A percentile compares a stretch with the other conserved stretches of the same genome.
Conservation (phyloP, 495 filamentous ascomycete species). For the Penicillium psychrofluorescens region DNA sequence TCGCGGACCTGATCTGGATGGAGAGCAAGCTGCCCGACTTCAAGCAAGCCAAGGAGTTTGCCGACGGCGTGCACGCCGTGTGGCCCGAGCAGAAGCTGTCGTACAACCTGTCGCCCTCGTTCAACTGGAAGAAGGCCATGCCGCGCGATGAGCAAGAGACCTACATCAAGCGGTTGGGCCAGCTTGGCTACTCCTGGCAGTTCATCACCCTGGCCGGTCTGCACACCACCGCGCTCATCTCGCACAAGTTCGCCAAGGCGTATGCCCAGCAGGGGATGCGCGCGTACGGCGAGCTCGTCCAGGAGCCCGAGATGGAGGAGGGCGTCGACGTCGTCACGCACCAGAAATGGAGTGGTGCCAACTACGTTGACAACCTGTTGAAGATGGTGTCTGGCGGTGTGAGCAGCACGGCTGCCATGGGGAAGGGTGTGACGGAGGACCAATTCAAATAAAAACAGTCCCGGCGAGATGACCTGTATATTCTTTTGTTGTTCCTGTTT, state of each 20-base stretch:
- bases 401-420: conserved; percentile 89
- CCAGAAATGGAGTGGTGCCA: conserved; percentile 96
- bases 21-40: conserved; percentile 95
- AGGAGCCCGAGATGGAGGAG: conserved; percentile 92
- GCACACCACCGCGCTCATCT: conserved; percentile 89
- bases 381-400: conserved; percentile 97
- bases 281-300: conserved; percentile 91
- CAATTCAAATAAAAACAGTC: conserved; percentile 60
- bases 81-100: conserved; percentile 97
- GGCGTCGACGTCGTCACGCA: conserved; percentile 93
- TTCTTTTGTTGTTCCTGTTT: neutral
- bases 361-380: conserved; percentile 86
- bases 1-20: conserved; percentile 98
- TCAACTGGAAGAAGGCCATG: conserved; percentile 99
- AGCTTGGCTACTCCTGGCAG: conserved; percentile 96
- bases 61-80: conserved; percentile 84
- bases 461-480: neutral
- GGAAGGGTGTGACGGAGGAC: conserved; percentile 94
- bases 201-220: conserved; percentile 99
- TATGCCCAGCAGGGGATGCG: conserved; percentile 82
- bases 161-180: conserved; percentile 83
- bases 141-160: conserved; percentile 87
- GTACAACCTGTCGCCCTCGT: conserved; percentile 96
- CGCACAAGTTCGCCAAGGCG: conserved; percentile 78
- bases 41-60: conserved; percentile 88